phyloP scores from a whole-genome alignment of 352 stramenopile genomes.

The Aphanomyces stellatus region DNA sequence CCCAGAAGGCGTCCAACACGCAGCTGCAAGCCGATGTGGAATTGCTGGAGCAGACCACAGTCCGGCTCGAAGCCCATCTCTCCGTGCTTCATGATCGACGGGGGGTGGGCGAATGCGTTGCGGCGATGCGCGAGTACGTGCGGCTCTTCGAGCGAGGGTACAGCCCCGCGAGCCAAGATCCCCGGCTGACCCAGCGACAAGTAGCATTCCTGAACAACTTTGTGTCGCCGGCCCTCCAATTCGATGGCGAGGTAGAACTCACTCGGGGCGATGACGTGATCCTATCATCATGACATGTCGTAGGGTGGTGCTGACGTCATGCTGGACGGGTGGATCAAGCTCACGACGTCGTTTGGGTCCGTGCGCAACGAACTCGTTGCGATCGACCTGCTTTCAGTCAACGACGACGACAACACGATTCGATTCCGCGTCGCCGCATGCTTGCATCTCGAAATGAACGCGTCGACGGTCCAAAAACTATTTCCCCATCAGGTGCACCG shows the following conservation, averaged over 20 bases:
- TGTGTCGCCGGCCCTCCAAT: background rate
- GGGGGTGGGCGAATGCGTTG: background rate
- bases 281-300: no score
- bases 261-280: no score
- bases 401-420: background rate
- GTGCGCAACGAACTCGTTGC: background rate
- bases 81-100: background rate
- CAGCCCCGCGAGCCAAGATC: background rate
- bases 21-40: background rate
- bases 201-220: background rate
- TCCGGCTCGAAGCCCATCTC: background rate
- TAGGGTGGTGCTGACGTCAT: no score
- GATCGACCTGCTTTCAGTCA: background rate
- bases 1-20: background rate
- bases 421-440: background rate
- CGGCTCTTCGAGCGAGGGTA: background rate
- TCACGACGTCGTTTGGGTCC: background rate
- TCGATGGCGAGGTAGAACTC: background rate
- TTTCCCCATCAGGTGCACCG: background rate
- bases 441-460: background rate
- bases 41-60: background rate
- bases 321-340: background rate
- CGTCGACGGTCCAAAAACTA: background rate
- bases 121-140: background rate
- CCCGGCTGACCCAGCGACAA: background rate